These are phyloP conservation scores for Pyrenophora tritici-repentis DNA, from an alignment of 2,329 filamentous ascomycete genomes.

Conservation along the genomic window DNA sequence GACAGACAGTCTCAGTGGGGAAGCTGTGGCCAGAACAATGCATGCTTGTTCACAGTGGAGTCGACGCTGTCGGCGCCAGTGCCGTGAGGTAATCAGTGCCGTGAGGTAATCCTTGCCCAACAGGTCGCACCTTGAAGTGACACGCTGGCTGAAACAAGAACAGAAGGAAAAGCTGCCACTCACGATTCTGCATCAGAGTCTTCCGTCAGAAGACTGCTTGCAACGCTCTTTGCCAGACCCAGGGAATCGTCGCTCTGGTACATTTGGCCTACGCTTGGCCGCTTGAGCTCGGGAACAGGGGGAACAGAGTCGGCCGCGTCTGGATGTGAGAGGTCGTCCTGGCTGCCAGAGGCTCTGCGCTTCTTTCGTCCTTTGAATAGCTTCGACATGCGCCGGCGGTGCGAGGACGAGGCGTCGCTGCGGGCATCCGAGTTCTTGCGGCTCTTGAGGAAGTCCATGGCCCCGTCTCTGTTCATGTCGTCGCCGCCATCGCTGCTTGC, in stretches of 20 bases:
- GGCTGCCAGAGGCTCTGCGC: slow-evolving; percentile 37
- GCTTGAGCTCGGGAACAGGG: slow-evolving; percentile 28
- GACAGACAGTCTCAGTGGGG: slow-evolving; percentile 19
- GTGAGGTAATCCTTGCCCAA: slow-evolving; percentile 2
- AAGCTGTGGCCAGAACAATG: slow-evolving; percentile 27
- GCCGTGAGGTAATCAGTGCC: no score
- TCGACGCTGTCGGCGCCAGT: slow-evolving; percentile 22
- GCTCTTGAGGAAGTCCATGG: slow-evolving; percentile 48
- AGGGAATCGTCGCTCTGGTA: slow-evolving; percentile 50
- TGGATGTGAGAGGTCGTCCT: slow-evolving; percentile 32
- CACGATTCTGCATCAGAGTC: slow-evolving; percentile 57
- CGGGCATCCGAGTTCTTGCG: slow-evolving; percentile 46
- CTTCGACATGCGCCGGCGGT: slow-evolving; percentile 56
- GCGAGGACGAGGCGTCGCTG: slow-evolving; percentile 48
- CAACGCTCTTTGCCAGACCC: slow-evolving; percentile 50
- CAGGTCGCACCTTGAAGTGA: slow-evolving; percentile 12
- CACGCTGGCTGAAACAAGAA: slow-evolving; percentile 12
- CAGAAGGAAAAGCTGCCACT: slow-evolving; percentile 40
- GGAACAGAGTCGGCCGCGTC: slow-evolving; percentile 29
- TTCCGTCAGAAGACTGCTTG: slow-evolving; percentile 57
- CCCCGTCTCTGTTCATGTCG: slow-evolving; percentile 41
- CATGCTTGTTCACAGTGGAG: slow-evolving; percentile 19
- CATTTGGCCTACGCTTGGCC: slow-evolving; percentile 18
- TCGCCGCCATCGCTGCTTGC: slow-evolving; percentile 41
- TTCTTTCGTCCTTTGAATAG: slow-evolving; percentile 56